Evolutionary conservation across 371 early-diverging fungal genomes (phyloP), one percentile per base, ranked within the genome.

Genomic region (Mycotypha africana): DNA sequence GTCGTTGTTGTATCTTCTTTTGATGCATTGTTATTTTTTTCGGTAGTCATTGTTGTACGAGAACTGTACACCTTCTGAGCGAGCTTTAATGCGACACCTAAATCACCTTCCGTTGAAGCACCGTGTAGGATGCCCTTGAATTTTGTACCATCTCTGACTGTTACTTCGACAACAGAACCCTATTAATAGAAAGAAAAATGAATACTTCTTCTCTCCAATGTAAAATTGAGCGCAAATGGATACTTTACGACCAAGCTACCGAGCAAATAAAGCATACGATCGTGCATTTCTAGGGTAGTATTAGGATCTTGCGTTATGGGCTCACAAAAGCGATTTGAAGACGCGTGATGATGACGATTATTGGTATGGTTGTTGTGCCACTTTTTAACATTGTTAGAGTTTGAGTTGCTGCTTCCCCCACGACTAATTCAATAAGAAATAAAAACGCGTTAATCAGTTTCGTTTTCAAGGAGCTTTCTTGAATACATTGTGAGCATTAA

Each of bases 121-220:
- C 88, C 78, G 40, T 88, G 85, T 48, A 91, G 79, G 11, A 93
- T 62, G 2, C 95, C 94, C 51, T 82, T 81, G 51, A 82, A 91
- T 38, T 70, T 72, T 33, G 74, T 58, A 3, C 90, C 90, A 31
- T 76, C 69, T 36, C 72, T 79, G 12, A 85, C 77, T 1, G 71
- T 75, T 17, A 89, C 84, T 44, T 76, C 70, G 15, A 93, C 91
- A 21, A 68, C 65, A 35, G 73, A 67, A n/a, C 95, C 95, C 89
- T 91, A 57, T 4, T 3, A 38, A 17, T 3, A 15, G 7, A 37
- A 14, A 11, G 9, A 33, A n/a, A 11, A 9, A 33, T 33, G 34
- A 9, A 9, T 33, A n/a, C n/a, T n/a, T n/a, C n/a, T n/a, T n/a
- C n/a, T n/a, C n/a, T n/a, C n/a, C n/a, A n/a, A n/a, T n/a, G n/a